Evolutionary conservation across 2,329 filamentous ascomycete genomes (phyloP).

Genomic region (Fusarium concolor): DNA sequence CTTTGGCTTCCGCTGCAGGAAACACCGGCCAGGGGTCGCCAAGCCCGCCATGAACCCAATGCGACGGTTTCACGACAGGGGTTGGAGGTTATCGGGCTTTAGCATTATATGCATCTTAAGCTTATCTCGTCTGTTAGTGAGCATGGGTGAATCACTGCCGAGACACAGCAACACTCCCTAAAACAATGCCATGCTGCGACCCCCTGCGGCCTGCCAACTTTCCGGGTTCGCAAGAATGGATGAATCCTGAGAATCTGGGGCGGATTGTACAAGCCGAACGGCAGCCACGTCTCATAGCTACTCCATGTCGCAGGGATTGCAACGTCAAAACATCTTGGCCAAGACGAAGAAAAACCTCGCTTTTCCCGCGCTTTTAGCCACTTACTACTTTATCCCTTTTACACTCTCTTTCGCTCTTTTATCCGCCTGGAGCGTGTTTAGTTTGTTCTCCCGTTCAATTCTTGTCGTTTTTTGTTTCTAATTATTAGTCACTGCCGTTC

Average conservation of each 20-base stretch:
- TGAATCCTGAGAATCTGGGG: conserved; percentile 17
- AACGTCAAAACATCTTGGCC: conserved; percentile 25
- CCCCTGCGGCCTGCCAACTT: conserved; percentile 16
- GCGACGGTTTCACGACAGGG: conserved; percentile 3
- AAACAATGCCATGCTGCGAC: not conserved
- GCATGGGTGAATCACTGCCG: conserved; percentile 9
- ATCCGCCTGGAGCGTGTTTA: conserved; percentile 21
- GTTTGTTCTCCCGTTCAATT: conserved; percentile 14
- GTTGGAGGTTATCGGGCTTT: conserved; percentile 16
- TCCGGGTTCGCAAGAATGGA: conserved; percentile 14
- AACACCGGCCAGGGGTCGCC: conserved; percentile 17
- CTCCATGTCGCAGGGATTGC: not conserved
- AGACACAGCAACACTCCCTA: not conserved
- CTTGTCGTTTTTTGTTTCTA: conserved; percentile 16
- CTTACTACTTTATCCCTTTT: not conserved
- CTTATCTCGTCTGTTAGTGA: conserved; percentile 9
- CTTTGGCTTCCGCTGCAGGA: conserved; percentile 26
- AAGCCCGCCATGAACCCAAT: conserved; percentile 9
- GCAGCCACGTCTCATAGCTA: conserved; percentile 27
- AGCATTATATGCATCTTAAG: conserved; percentile 24
- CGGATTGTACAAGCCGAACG: conserved; percentile 18
- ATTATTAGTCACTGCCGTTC: conserved; percentile 15
- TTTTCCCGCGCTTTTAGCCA: conserved; percentile 23
- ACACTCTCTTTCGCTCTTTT: conserved; percentile 10
- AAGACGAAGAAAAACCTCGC: conserved; percentile 24